These are phyloP conservation scores for Porcisia hertigi DNA, from an alignment of 208 protist genomes.

Conservation along the genomic window DNA sequence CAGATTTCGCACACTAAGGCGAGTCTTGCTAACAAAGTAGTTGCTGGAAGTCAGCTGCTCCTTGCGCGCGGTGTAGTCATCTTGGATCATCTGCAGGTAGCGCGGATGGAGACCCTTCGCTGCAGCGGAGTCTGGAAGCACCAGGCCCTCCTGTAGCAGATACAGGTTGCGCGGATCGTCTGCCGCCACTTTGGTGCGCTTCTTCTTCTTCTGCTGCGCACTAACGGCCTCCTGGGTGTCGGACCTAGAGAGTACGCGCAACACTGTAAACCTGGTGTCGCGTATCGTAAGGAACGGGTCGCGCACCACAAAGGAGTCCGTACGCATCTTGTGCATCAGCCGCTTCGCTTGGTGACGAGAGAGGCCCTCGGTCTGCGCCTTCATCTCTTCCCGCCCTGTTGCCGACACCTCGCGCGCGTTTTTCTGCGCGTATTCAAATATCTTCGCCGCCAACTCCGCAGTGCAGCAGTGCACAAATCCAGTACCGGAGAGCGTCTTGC, in stretches of 20 bases:
- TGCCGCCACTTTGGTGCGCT: slow-evolving; percentile 85
- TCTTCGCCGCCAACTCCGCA: slow-evolving; percentile 65
- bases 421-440: slow-evolving; percentile 81
- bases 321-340: slow-evolving; percentile 76
- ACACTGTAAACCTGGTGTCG: slow-evolving; percentile 83
- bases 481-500: slow-evolving; percentile 74
- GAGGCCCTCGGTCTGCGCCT: slow-evolving; percentile 71
- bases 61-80: slow-evolving; percentile 87
- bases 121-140: slow-evolving; percentile 73
- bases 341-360: slow-evolving; percentile 85
- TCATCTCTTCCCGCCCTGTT: slow-evolving; percentile 56
- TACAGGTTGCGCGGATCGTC: slow-evolving; percentile 91
- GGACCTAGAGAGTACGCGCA: slow-evolving; percentile 76
- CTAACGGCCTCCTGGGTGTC: slow-evolving; percentile 81
- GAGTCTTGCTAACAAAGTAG: slow-evolving; percentile 91
- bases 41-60: slow-evolving; percentile 88
- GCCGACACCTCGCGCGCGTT: slow-evolving; percentile 87
- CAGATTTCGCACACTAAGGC: slow-evolving; percentile 91
- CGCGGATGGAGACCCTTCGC: slow-evolving; percentile 76
- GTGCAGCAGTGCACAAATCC: slow-evolving; percentile 87
- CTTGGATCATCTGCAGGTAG: slow-evolving; percentile 85
- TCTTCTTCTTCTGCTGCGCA: slow-evolving; percentile 87
- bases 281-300: slow-evolving; percentile 88
- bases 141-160: slow-evolving; percentile 86
- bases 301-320: slow-evolving; percentile 55